These are phyloP conservation scores for Termitomyces sp. DNA, from an alignment of 768 basidiomycete species.

Conservation along the genomic window DNA sequence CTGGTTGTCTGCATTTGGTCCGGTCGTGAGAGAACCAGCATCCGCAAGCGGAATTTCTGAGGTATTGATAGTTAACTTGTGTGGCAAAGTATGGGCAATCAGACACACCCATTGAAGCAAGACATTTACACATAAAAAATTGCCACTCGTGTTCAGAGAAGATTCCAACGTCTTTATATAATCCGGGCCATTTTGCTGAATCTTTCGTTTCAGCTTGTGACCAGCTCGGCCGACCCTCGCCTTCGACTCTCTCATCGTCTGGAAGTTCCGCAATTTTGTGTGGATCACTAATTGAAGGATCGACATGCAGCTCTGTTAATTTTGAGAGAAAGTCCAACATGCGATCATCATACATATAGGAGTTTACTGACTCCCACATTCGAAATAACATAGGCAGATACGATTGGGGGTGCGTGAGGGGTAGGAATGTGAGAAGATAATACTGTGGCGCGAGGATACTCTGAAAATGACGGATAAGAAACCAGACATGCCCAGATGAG, in stretches of 20 bases:
- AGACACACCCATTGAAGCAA: conserved; percentile 73
- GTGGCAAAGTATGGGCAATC: not conserved
- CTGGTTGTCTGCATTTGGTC: conserved; percentile 69
- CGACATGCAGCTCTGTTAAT: conserved; percentile 77
- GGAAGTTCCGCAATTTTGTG: conserved; percentile 59
- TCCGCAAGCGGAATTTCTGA: conserved; percentile 72
- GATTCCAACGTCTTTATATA: conserved; percentile 85
- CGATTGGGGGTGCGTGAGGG: conserved; percentile 77
- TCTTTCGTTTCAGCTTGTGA: conserved; percentile 36
- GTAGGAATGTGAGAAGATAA: conserved; percentile 83
- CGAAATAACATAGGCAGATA: conserved; percentile 84
- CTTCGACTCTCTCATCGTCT: conserved; percentile 64
- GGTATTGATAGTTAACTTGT: conserved; percentile 6
- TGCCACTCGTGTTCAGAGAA: conserved; percentile 84
- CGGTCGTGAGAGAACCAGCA: conserved; percentile 71
- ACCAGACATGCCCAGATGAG: not conserved
- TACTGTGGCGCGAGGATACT: conserved; percentile 79
- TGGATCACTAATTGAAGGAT: conserved; percentile 75
- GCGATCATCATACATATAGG: conserved; percentile 86
- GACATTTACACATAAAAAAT: conserved; percentile 84
- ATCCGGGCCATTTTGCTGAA: conserved; percentile 56
- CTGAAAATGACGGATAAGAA: conserved; percentile 31
- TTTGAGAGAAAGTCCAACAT: conserved; percentile 81
- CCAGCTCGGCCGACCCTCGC: conserved; percentile 59
- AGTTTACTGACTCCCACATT: conserved; percentile 86